phyloP scores from a whole-genome alignment of 2,329 filamentous ascomycete genomes.

The Sordariomycetes sp. region DNA sequence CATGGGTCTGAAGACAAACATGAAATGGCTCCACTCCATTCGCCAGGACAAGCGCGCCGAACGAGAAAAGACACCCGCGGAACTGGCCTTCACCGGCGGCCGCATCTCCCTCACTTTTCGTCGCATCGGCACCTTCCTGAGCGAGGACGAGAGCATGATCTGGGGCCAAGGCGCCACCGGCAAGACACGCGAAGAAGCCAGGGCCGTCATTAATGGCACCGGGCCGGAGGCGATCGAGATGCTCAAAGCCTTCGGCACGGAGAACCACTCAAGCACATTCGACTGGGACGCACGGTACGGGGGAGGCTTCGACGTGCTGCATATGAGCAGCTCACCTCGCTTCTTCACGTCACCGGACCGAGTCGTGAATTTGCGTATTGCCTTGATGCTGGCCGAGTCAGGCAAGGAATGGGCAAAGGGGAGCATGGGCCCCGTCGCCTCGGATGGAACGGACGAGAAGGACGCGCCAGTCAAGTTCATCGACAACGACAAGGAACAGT shows the following conservation, averaged over 20 bases:
- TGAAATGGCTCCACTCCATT: constrained; percentile 86
- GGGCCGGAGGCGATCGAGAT: constrained; percentile 56
- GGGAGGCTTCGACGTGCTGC: constrained; percentile 72
- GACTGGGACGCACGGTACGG: constrained; percentile 73
- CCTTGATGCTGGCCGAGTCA: constrained; percentile 39
- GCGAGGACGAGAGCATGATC: constrained; percentile 54
- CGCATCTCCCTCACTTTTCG: constrained; percentile 92
- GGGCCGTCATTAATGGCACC: constrained; percentile 60
- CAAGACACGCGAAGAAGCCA: constrained; percentile 55
- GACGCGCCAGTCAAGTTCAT: constrained; percentile 35
- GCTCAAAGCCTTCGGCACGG: constrained; percentile 70
- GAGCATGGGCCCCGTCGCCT: constrained; percentile 17
- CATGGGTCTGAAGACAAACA: constrained; percentile 74
- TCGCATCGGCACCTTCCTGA: constrained; percentile 76
- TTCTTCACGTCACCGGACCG: constrained; percentile 39
- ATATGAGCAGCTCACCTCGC: constrained; percentile 45
- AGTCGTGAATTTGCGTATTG: constrained; percentile 38
- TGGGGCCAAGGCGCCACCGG: constrained; percentile 85
- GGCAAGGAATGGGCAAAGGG: constrained; percentile 37
- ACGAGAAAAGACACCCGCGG: constrained; percentile 57
- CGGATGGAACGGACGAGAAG: neutral
- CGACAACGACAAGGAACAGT: constrained; percentile 41
- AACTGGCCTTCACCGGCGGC: constrained; percentile 63
- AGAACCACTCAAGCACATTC: constrained; percentile 68
- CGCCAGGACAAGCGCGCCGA: constrained; percentile 70